phyloP scores from a whole-genome alignment of 257 asterid genomes.

The Dorcoceras hygrometricum region DNA sequence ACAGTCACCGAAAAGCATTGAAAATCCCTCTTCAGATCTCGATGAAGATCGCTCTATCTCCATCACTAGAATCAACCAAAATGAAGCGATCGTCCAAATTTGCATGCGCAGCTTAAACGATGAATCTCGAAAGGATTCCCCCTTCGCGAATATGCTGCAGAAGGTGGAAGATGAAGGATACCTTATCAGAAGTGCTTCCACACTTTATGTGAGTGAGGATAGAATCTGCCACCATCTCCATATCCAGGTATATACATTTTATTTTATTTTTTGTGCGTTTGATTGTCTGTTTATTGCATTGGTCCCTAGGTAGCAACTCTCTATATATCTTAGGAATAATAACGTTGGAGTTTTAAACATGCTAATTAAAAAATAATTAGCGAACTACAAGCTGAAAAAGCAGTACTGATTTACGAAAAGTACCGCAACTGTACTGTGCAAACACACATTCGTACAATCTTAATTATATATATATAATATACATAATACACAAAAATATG shows the following conservation, averaged over 20 bases:
- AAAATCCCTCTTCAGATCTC: not conserved
- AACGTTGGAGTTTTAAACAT: no score
- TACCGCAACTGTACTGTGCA: no score
- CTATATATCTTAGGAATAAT: no score
- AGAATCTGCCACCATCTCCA: not conserved
- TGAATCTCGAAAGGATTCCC: not conserved
- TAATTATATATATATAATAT: no score
- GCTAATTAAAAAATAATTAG: no score
- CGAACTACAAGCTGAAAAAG: no score
- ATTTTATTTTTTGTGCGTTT: no score
- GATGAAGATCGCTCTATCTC: not conserved
- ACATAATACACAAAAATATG: no score
- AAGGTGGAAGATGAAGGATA: not conserved
- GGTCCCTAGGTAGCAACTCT: no score
- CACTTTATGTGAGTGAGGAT: not conserved
- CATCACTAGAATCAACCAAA: not conserved
- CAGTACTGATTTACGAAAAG: no score
- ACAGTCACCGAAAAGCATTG: not conserved
- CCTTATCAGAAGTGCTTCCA: not conserved
- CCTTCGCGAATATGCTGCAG: not conserved
- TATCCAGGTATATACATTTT: not conserved
- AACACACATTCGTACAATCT: no score
- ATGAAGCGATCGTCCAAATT: not conserved
- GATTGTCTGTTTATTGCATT: no score
- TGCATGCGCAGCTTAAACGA: not conserved